Base-by-base conservation (phyloP, 371 early-diverging fungal species). In the Mortierella sp. region DNA sequence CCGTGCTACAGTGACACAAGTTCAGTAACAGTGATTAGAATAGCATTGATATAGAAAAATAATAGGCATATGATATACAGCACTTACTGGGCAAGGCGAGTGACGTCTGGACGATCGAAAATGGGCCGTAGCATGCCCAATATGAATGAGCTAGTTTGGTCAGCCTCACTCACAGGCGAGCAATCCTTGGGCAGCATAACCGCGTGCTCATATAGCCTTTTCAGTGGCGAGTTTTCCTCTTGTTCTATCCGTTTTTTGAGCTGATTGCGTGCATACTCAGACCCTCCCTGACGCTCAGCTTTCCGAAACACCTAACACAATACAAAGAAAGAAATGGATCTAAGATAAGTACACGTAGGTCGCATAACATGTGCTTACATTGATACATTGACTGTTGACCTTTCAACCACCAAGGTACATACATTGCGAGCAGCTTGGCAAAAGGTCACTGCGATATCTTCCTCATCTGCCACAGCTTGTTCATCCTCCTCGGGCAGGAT, bases 31-130 rank as follows among this genome's bases (percentile, higher is more conserved):
- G 24, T 43, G 24, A 25, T 63, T 27, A 31, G 37, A 46, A 47
- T 54, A 47, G 22, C 31, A n/a, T 39, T 25, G n/a, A 60, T 24
- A 21, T 43, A 29, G 44, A 40, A 59, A 43, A 50, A 34, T 39
- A 7, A 59, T 19, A 59, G 54, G 40, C 25, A 25, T 54, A n/a
- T n/a, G n/a, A n/a, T n/a, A n/a, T n/a, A n/a, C n/a, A n/a, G n/a
- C n/a, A 63, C 57, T 56, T 62, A 63, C 51, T 55, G 46, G 24
- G 47, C 62, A n/a, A 61, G 62, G n/a, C 49, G 62, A 54, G 54
- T 61, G 19, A 28, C 37, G 27, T 61, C 54, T 25, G 54, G 63
- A 19, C 63, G 51, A 31, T 56, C 52, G 24, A 56, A 63, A 44
- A 63, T 37, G 2, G 57, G 63, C 31, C 52, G 63, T 2, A 63